Conservation (phyloP, 2,329 filamentous ascomycete genomes). For the Aspergillus viridinutans region DNA sequence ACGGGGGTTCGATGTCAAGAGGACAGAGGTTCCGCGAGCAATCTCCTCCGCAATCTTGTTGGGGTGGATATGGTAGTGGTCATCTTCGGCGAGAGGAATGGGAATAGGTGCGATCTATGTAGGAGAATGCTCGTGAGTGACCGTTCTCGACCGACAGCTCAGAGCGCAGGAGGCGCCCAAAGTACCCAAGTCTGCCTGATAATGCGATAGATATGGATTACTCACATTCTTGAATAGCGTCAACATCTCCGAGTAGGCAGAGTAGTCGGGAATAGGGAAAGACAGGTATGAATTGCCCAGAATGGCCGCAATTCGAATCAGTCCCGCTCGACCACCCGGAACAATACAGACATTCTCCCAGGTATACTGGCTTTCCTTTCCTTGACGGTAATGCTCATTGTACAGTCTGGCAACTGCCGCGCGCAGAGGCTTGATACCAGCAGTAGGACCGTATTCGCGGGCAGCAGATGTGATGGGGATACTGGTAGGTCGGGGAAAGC, state of each 20-base stretch:
- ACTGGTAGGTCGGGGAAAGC: slow-evolving; percentile 73
- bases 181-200: not conserved
- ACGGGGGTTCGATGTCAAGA: slow-evolving; percentile 90
- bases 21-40: slow-evolving; percentile 77
- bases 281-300: slow-evolving; percentile 87
- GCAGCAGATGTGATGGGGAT: slow-evolving; percentile 75
- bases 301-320: slow-evolving; percentile 93
- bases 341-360: slow-evolving; percentile 99
- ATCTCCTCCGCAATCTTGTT: slow-evolving; percentile 93
- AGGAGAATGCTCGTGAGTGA: not conserved
- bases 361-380: slow-evolving; percentile 83
- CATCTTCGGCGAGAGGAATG: slow-evolving; percentile 75
- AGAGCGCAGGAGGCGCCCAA: too few species aligned
- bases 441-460: slow-evolving; percentile 88
- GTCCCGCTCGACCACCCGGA: slow-evolving; percentile 82
- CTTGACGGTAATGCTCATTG: slow-evolving; percentile 85
- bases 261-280: slow-evolving; percentile 95
- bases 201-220: not conserved
- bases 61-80: slow-evolving; percentile 89
- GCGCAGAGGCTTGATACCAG: slow-evolving; percentile 85
- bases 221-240: slow-evolving; percentile 78
- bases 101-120: slow-evolving; percentile 76
- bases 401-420: slow-evolving; percentile 88
- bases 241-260: slow-evolving; percentile 97
- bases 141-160: not conserved